A percentile compares a stretch with the other conserved stretches of the same genome.
Evolutionary conservation across 768 basidiomycete species (phyloP).

Genomic region (Trichaptum fuscoviolaceum): DNA sequence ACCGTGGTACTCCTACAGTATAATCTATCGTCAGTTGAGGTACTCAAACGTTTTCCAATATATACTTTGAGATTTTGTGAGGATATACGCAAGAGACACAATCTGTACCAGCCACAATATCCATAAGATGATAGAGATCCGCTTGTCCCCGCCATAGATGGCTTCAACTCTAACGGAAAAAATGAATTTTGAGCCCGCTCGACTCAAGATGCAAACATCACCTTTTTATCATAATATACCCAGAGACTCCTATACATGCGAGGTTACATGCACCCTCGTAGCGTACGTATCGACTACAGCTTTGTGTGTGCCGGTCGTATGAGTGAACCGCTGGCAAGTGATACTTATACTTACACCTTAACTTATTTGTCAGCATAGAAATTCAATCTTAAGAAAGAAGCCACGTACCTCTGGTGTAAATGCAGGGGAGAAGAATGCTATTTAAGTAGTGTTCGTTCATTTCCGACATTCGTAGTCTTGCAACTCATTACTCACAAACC

Average conservation of each 20-base stretch:
- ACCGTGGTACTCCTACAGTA: not conserved
- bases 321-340: not conserved
- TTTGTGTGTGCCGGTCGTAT: not conserved
- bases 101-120: not conserved
- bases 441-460: not conserved
- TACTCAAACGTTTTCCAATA: not conserved
- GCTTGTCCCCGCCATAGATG: conserved; percentile 18
- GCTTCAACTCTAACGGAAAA: conserved; percentile 22
- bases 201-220: conserved; percentile 30
- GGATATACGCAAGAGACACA: not conserved
- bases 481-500: conserved; percentile 16
- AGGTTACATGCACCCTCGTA: conserved; percentile 41
- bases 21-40: not conserved
- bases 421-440: conserved; percentile 19
- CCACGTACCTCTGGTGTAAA: conserved; percentile 14
- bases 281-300: conserved; percentile 24
- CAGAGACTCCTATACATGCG: conserved; percentile 46
- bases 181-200: not conserved
- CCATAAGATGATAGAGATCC: not conserved
- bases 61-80: not conserved
- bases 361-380: not conserved
- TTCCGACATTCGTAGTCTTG: not conserved
- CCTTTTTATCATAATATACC: conserved; percentile 48
- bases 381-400: conserved; percentile 4
- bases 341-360: not conserved